Evolutionary conservation across 768 basidiomycete genomes (phyloP).

Genomic region (Cyathus striatus): DNA sequence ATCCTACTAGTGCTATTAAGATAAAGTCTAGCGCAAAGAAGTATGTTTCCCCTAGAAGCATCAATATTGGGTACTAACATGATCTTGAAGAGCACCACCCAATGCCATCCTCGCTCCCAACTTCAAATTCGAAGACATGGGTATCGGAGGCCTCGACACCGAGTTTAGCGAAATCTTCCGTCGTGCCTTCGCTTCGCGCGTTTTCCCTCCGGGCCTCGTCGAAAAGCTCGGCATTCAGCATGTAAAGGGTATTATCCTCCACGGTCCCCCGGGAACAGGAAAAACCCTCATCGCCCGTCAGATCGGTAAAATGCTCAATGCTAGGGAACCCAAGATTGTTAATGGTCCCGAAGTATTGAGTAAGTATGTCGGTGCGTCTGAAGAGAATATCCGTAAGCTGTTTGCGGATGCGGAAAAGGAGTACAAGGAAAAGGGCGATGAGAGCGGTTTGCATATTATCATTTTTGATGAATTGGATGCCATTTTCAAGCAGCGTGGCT

Average conservation of each 20-base stretch:
- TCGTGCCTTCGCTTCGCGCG: slow-evolving; percentile 94
- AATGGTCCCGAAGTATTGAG: slow-evolving; percentile 97
- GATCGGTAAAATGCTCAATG: slow-evolving; percentile 99
- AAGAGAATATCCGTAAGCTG: slow-evolving; percentile 96
- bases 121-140: slow-evolving; percentile 99
- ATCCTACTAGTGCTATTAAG: slow-evolving; percentile 74
- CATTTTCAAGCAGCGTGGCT: slow-evolving; percentile 97
- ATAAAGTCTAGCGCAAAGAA: slow-evolving; percentile 90
- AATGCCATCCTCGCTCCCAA: slow-evolving; percentile 96
- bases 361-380: slow-evolving; percentile 95
- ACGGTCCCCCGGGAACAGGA: slow-evolving; percentile 96
- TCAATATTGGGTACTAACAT: slow-evolving; percentile 2
- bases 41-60: slow-evolving; percentile 32
- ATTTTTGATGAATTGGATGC: slow-evolving; percentile 99
- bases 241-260: slow-evolving; percentile 94
- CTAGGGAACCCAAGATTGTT: slow-evolving; percentile 95
- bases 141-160: slow-evolving; percentile 93
- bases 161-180: slow-evolving; percentile 98
- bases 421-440: slow-evolving; percentile 97
- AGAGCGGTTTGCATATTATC: slow-evolving; percentile 97
- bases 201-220: slow-evolving; percentile 96
- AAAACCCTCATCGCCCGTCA: slow-evolving; percentile 98
- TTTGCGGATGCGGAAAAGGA: slow-evolving; percentile 99
- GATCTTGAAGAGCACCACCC: slow-evolving; percentile 61
- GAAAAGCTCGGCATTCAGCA: slow-evolving; percentile 98